phyloP scores from a whole-genome alignment of 2,329 filamentous ascomycete species.

The Diaporthe eres region DNA sequence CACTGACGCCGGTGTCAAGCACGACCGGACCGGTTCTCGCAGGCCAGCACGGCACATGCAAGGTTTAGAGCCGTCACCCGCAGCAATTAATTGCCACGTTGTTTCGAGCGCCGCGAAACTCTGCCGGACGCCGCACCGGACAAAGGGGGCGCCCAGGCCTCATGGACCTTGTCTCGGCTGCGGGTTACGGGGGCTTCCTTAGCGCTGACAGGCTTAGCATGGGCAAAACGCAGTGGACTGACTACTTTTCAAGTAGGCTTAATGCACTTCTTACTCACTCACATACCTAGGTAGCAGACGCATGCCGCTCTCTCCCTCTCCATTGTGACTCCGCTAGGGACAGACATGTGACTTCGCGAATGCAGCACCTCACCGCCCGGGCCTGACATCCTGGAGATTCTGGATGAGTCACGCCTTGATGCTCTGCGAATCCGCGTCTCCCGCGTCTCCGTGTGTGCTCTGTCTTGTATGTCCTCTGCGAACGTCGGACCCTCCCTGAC shows the following conservation, averaged over 20 bases:
- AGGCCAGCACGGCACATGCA: not conserved
- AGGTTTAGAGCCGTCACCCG: not conserved
- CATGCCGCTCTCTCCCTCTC: not conserved
- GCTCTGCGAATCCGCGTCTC: constrained; percentile 27
- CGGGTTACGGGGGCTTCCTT: not conserved
- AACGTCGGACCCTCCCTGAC: not conserved
- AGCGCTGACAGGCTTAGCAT: constrained; percentile 8
- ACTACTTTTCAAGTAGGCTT: constrained; percentile 3
- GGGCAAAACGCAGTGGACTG: not conserved
- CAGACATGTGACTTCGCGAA: constrained; percentile 36
- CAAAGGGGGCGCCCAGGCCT: not conserved
- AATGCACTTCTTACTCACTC: not conserved
- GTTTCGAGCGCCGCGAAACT: not conserved
- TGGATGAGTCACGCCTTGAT: constrained; percentile 25
- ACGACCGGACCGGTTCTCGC: constrained; percentile 32
- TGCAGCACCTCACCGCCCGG: constrained; percentile 1
- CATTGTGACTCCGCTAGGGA: not conserved
- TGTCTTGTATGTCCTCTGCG: not conserved
- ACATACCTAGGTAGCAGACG: not conserved
- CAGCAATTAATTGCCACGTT: not conserved
- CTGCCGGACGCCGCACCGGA: constrained; percentile 4
- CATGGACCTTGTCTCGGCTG: not conserved
- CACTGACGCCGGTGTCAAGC: constrained; percentile 7
- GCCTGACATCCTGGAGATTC: not conserved
- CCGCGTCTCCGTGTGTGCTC: constrained; percentile 5